A percentile compares a stretch with the other conserved stretches of the same genome.
These are phyloP conservation scores for Quercus parvula DNA, from an alignment of 306 rosid genomes.

Conservation along the genomic window DNA sequence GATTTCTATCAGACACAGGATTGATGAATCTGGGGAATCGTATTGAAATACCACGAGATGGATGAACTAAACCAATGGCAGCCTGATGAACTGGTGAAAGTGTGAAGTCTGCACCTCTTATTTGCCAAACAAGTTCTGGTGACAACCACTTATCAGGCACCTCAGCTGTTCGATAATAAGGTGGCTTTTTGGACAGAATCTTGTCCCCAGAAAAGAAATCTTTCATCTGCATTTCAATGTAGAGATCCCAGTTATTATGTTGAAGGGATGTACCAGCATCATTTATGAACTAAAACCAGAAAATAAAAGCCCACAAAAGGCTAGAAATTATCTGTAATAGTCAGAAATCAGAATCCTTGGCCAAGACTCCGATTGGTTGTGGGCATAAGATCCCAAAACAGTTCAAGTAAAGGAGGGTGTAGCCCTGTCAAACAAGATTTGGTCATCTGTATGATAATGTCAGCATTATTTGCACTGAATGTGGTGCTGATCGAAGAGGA, in stretches of 20 bases:
- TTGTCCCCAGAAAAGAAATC: conserved; percentile 62
- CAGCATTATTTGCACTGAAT: too few relatives aligned
- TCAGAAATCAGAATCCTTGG: too few relatives aligned
- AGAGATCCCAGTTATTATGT: conserved; percentile 15
- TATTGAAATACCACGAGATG: conserved; percentile 84
- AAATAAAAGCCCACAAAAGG: not conserved
- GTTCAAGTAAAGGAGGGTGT: not conserved
- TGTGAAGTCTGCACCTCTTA: conserved; percentile 87
- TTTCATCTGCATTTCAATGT: conserved; percentile 67
- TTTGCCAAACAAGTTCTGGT: conserved; percentile 76
- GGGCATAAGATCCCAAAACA: not conserved
- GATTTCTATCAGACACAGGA: conserved; percentile 55
- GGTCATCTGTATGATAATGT: too few relatives aligned
- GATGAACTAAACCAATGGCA: conserved; percentile 76
- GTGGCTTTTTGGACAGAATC: conserved; percentile 66
- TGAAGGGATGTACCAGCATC: not conserved
- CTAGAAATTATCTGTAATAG: not conserved
- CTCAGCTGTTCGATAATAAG: conserved; percentile 78
- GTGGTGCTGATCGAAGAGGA: too few relatives aligned
- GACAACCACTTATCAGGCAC: conserved; percentile 74
- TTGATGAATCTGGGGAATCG: conserved; percentile 76
- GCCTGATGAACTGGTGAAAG: conserved; percentile 90
- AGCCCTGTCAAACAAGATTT: not conserved
- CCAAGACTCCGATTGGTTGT: too few relatives aligned
- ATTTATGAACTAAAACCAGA: not conserved